phyloP scores from a whole-genome alignment of 768 basidiomycete species.

The Boletus vinaceobasis region DNA sequence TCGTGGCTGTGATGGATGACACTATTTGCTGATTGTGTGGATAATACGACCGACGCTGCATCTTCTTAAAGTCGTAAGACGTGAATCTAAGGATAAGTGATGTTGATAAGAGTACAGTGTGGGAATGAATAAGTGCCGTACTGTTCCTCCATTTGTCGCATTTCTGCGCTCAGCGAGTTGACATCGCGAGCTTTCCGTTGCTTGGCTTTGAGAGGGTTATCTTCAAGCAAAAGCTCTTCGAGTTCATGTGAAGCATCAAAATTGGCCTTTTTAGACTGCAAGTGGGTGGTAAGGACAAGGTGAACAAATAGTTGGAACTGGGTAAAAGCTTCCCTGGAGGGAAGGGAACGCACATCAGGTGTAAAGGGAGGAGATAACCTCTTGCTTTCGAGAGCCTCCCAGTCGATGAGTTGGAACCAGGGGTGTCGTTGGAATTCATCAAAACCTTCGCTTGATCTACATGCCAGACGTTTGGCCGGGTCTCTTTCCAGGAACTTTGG shows the following conservation, averaged over 20 bases:
- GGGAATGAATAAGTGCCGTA: conserved; percentile 35
- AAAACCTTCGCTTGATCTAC: conserved; percentile 76
- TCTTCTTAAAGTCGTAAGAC: conserved; percentile 88
- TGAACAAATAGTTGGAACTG: not conserved
- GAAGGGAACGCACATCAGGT: conserved; percentile 66
- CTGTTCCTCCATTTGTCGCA: conserved; percentile 99
- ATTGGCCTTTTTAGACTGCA: conserved; percentile 95
- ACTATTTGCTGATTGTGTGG: conserved; percentile 70
- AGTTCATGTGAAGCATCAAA: conserved; percentile 98
- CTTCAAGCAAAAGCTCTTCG: conserved; percentile 92
- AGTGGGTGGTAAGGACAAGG: not conserved
- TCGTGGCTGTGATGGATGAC: conserved; percentile 67
- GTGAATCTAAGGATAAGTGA: conserved; percentile 59
- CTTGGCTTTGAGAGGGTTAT: conserved; percentile 94
- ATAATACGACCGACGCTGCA: conserved; percentile 89
- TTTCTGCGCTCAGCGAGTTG: conserved; percentile 78
- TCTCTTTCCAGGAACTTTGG: conserved; percentile 84
- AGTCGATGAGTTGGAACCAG: conserved; percentile 90
- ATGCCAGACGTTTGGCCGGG: conserved; percentile 74
- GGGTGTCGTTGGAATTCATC: conserved; percentile 75
- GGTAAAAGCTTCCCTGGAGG: not conserved
- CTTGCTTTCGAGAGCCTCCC: conserved; percentile 81
- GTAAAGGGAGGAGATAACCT: conserved; percentile 76
- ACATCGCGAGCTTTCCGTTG: conserved; percentile 87
- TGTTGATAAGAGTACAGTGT: not conserved